phyloP scores from a whole-genome alignment of 2,329 filamentous ascomycete species.

The Ambrosiella beaveri region DNA sequence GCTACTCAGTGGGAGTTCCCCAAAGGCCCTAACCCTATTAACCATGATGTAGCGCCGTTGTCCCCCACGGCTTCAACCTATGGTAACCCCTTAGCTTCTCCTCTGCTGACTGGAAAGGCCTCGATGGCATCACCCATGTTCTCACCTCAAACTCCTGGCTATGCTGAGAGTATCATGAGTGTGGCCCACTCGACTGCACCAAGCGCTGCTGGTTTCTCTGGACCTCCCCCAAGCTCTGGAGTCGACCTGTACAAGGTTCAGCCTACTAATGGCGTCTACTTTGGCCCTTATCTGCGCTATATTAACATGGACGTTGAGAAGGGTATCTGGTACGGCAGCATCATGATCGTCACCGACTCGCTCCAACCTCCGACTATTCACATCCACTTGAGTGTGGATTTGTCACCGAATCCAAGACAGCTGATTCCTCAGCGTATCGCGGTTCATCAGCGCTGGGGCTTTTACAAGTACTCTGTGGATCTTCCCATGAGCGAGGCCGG shows the following conservation, averaged over 20 bases:
- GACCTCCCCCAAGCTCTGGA: slow-evolving; percentile 73
- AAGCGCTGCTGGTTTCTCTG: slow-evolving; percentile 65
- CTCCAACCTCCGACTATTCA: slow-evolving; percentile 92
- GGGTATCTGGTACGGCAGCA: slow-evolving; percentile 82
- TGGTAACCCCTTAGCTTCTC: slow-evolving; percentile 55
- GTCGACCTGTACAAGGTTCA: slow-evolving; percentile 88
- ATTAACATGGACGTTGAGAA: slow-evolving; percentile 93
- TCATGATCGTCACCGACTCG: slow-evolving; percentile 79
- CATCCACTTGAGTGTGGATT: slow-evolving; percentile 72
- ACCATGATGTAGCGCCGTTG: slow-evolving; percentile 63
- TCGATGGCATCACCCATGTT: slow-evolving; percentile 62
- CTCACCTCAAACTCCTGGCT: slow-evolving; percentile 66
- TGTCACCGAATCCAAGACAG: slow-evolving; percentile 85
- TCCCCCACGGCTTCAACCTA: slow-evolving; percentile 68
- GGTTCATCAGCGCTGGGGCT: slow-evolving; percentile 83
- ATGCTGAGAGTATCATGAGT: slow-evolving; percentile 72
- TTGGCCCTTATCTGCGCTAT: slow-evolving; percentile 88
- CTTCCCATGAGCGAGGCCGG: slow-evolving; percentile 72
- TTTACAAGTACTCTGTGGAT: slow-evolving; percentile 88
- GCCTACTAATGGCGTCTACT: slow-evolving; percentile 93
- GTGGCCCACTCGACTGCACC: slow-evolving; percentile 58
- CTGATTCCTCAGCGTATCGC: slow-evolving; percentile 67
- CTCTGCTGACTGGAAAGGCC: slow-evolving; percentile 37
- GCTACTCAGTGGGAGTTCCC: slow-evolving; percentile 98
- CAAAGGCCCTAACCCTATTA: slow-evolving; percentile 80